phyloP scores from a whole-genome alignment of 148 eudicot genomes.

The Vaccinium vitisidaea region DNA sequence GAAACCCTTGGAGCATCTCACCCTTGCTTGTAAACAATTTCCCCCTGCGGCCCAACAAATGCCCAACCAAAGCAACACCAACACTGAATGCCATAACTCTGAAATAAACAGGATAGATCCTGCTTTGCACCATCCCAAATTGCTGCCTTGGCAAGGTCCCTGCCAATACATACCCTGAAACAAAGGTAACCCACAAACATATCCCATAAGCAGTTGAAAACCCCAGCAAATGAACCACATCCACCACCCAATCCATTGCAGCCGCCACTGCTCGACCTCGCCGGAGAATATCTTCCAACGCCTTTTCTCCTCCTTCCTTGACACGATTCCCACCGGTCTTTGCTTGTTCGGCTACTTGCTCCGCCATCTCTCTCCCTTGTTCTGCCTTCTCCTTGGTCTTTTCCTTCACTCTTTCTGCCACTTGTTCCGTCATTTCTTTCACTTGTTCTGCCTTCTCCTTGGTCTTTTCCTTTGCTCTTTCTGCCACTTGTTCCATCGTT shows the following conservation, averaged over 20 bases:
- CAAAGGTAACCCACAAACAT: constrained; percentile 77
- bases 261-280: constrained; percentile 28
- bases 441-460: too few species aligned
- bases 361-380: constrained; percentile 26
- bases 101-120: constrained; percentile 78
- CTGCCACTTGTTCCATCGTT: too few species aligned
- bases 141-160: constrained; percentile 66
- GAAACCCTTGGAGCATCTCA: constrained; percentile 44
- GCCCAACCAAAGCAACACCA: constrained; percentile 58
- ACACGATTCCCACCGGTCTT: constrained; percentile 9
- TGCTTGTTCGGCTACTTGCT: constrained; percentile 15
- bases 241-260: constrained; percentile 23
- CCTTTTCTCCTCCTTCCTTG: constrained; percentile 33
- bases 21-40: constrained; percentile 5
- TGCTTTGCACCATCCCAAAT: constrained; percentile 79
- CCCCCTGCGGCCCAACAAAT: constrained; percentile 36
- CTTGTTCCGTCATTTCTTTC: too few species aligned
- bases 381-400: constrained; percentile 5
- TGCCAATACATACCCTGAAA: constrained; percentile 65
- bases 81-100: constrained; percentile 58
- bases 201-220: constrained; percentile 66
- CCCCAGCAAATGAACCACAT: constrained; percentile 54
- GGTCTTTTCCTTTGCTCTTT: too few species aligned
- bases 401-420: neutral
- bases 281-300: constrained; percentile 26